These are phyloP conservation scores for Calocera cornea DNA, from an alignment of 768 basidiomycete genomes.

Conservation along the genomic window DNA sequence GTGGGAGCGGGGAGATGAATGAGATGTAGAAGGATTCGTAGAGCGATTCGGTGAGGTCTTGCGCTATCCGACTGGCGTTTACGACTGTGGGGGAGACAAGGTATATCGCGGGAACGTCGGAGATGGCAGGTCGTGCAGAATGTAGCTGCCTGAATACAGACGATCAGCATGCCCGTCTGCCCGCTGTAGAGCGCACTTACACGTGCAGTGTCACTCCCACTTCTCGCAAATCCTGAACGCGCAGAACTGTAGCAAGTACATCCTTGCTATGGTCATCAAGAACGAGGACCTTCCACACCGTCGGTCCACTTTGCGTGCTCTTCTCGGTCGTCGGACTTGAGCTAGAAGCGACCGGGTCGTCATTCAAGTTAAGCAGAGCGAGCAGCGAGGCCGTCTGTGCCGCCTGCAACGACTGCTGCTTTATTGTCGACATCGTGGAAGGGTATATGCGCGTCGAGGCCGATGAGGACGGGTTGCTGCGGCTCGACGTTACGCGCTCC, in stretches of 20 bases:
- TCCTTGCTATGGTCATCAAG: slow-evolving; percentile 94
- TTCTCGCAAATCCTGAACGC: slow-evolving; percentile 92
- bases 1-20: slow-evolving; percentile 83
- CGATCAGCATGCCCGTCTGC: not conserved
- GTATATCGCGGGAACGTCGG: slow-evolving; percentile 94
- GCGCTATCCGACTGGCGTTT: slow-evolving; percentile 82
- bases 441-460: not conserved
- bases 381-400: slow-evolving; percentile 77
- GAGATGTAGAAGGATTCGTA: slow-evolving; percentile 92
- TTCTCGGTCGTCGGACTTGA: slow-evolving; percentile 11
- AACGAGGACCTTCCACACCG: slow-evolving; percentile 93
- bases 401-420: slow-evolving; percentile 44
- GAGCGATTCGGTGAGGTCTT: slow-evolving; percentile 76
- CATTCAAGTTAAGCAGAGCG: slow-evolving; percentile 74
- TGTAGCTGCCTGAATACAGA: slow-evolving; percentile 68
- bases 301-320: slow-evolving; percentile 43
- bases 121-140: slow-evolving; percentile 69
- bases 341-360: slow-evolving; percentile 1
- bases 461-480: not conserved
- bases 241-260: slow-evolving; percentile 83
- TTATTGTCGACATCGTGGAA: not conserved
- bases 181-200: slow-evolving; percentile 38
- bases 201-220: slow-evolving; percentile 96
- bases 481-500: not conserved
- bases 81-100: slow-evolving; percentile 81